Conservation (phyloP, 2,329 filamentous ascomycete species). For the Proliferodiscus dingleyae region DNA sequence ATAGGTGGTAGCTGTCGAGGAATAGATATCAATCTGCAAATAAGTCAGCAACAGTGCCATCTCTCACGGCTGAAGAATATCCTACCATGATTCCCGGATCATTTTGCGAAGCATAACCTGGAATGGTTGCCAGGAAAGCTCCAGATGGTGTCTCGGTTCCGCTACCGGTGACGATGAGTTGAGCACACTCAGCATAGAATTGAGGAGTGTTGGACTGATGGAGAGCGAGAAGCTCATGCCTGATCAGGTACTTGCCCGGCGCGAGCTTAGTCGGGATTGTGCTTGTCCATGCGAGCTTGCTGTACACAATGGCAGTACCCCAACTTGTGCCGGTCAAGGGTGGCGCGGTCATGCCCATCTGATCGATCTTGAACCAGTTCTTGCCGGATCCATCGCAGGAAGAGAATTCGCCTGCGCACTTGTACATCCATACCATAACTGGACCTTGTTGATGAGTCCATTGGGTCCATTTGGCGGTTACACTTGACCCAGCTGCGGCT, state of each 20-base stretch:
- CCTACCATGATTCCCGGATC: slow-evolving; percentile 32
- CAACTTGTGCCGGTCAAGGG: slow-evolving; percentile 40
- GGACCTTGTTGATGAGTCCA: slow-evolving; percentile 56
- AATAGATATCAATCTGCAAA: slow-evolving; percentile 43
- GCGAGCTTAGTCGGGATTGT: slow-evolving; percentile 45
- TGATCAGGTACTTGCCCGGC: slow-evolving; percentile 51
- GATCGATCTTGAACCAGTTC: slow-evolving; percentile 56
- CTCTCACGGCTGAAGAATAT: neutral
- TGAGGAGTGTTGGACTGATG: slow-evolving; percentile 48
- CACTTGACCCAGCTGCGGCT: slow-evolving; percentile 42
- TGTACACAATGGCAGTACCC: slow-evolving; percentile 43
- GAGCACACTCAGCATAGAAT: slow-evolving; percentile 54
- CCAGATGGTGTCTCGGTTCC: slow-evolving; percentile 38
- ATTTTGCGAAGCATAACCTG: slow-evolving; percentile 17
- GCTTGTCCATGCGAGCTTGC: slow-evolving; percentile 44
- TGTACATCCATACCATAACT: slow-evolving; percentile 54
- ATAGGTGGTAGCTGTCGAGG: slow-evolving; percentile 40
- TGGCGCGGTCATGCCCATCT: slow-evolving; percentile 44
- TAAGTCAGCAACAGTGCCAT: slow-evolving; percentile 7
- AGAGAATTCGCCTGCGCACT: slow-evolving; percentile 44
- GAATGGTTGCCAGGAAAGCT: slow-evolving; percentile 22
- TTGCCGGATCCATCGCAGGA: slow-evolving; percentile 47
- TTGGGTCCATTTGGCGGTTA: slow-evolving; percentile 49
- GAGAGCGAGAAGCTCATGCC: slow-evolving; percentile 52
- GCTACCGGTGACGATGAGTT: slow-evolving; percentile 45